phyloP scores from a whole-genome alignment of 495 filamentous ascomycete species.

The Chaetomium cochliodes region DNA sequence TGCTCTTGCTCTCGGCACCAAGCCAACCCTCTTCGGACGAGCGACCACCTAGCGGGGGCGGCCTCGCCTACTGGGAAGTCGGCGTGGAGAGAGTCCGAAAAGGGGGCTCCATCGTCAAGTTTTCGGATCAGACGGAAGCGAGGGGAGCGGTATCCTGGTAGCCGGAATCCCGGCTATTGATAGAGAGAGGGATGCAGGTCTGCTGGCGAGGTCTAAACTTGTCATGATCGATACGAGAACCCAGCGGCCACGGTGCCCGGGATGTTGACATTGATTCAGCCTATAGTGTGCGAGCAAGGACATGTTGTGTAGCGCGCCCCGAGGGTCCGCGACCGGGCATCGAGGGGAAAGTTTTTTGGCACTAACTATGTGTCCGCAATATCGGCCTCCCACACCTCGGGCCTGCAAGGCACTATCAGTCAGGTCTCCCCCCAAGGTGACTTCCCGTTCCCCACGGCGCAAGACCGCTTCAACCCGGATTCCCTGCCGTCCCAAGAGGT shows the following conservation, averaged over 20 bases:
- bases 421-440: not conserved
- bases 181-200: conserved; percentile 6
- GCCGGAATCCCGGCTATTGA: conserved; percentile 6
- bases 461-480: not conserved
- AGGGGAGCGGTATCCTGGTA: conserved; percentile 16
- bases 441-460: conserved; percentile 21
- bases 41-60: conserved; percentile 8
- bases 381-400: not conserved
- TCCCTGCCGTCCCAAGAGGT: not conserved
- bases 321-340: not conserved
- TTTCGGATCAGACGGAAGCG: not conserved
- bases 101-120: conserved; percentile 7
- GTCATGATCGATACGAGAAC: conserved; percentile 1
- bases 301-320: conserved; percentile 16
- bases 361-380: not conserved
- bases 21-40: not conserved
- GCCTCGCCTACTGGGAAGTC: conserved; percentile 22
- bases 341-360: not conserved
- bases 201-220: not conserved
- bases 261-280: conserved; percentile 8
- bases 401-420: not conserved
- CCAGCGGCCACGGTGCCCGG: conserved; percentile 16
- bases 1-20: conserved; percentile 1
- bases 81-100: conserved; percentile 37
- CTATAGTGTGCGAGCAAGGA: conserved; percentile 13